A percentile compares a stretch with the other conserved stretches of the same genome.
Evolutionary conservation across 306 rosid genomes (phyloP).

Genomic region (Corylus americana): DNA sequence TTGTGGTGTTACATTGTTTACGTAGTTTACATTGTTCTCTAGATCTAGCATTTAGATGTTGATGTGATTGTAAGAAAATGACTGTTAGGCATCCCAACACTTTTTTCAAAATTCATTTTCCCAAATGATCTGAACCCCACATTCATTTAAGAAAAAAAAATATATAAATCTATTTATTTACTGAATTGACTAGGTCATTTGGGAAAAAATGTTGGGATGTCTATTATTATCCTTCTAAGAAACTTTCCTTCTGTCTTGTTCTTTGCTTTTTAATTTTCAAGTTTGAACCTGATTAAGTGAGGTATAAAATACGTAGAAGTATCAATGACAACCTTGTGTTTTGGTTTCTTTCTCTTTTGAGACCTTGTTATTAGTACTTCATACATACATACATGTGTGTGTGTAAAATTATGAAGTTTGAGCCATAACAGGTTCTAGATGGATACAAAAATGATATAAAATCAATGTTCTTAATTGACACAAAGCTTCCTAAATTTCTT

Average conservation of each 20-base stretch:
- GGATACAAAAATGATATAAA: neutral
- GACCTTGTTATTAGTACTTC: neutral
- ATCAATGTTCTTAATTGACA: neutral
- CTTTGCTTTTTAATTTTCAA: neutral
- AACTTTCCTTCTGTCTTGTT: neutral
- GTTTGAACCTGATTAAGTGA: neutral
- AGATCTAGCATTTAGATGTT: neutral
- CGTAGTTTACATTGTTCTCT: neutral
- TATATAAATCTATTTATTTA: too few relatives aligned
- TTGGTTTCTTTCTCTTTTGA: conserved; percentile 32
- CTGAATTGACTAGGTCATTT: too few relatives aligned
- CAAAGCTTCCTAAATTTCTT: conserved; percentile 18
- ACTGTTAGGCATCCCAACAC: too few relatives aligned
- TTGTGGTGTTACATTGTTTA: too few relatives aligned
- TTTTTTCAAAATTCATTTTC: too few relatives aligned
- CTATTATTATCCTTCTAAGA: conserved; percentile 64
- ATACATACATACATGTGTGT: neutral
- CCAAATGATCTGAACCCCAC: too few relatives aligned
- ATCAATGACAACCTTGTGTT: conserved; percentile 34
- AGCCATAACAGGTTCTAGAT: neutral
- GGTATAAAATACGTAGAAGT: too few relatives aligned
- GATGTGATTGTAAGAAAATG: too few relatives aligned
- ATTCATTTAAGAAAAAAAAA: too few relatives aligned
- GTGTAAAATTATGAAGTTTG: conserved; percentile 29
- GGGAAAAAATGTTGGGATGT: conserved; percentile 62